Conservation (phyloP, 768 basidiomycete genomes). For the Leccinellum rugosiceps region DNA sequence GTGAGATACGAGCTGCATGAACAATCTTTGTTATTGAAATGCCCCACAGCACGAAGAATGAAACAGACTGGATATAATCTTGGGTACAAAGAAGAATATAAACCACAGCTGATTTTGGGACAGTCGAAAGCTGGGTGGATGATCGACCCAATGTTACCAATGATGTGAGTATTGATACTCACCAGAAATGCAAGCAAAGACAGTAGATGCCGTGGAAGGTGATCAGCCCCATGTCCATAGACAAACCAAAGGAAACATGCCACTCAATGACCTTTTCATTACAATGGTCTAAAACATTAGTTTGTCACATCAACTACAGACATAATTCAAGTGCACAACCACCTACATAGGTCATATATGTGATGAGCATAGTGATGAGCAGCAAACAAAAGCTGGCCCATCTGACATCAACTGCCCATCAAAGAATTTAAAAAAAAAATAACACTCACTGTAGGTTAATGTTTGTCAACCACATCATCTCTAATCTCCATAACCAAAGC, state of each 20-base stretch:
- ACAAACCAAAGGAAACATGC: background rate
- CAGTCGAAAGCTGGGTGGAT: background rate
- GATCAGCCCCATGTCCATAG: background rate
- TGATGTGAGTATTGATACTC: background rate
- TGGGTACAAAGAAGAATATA: background rate
- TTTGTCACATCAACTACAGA: background rate
- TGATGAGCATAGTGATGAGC: background rate
- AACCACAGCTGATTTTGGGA: background rate
- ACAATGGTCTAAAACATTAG: background rate
- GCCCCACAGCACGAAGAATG: background rate
- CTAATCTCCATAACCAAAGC: background rate
- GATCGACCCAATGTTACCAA: background rate
- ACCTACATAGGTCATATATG: background rate
- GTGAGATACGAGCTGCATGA: background rate
- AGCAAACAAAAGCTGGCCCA: background rate
- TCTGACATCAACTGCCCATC: background rate
- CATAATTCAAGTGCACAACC: background rate
- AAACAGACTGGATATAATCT: background rate
- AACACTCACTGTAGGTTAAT: background rate
- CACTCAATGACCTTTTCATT: background rate
- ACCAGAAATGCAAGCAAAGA: constrained; percentile 2
- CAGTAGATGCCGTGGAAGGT: background rate
- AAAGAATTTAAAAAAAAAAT: background rate
- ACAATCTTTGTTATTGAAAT: background rate
- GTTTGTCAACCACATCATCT: background rate